Percentiles rank a stretch among this genome's conserved stretches.
These are phyloP conservation scores for Gymnopilus dilepis DNA, from an alignment of 768 basidiomycete genomes.

Conservation along the genomic window DNA sequence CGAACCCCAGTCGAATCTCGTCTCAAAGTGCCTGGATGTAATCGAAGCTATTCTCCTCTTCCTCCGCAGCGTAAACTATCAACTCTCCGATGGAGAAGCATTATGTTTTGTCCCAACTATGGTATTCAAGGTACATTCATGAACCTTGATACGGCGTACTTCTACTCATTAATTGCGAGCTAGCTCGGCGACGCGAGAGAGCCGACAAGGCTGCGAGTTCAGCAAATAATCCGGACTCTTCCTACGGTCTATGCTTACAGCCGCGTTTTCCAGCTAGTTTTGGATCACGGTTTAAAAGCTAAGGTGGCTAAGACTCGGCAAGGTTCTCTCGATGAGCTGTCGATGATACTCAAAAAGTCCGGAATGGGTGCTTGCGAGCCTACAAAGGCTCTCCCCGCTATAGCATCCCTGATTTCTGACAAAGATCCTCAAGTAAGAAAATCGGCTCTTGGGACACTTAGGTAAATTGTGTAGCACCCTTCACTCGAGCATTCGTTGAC, in stretches of 20 bases:
- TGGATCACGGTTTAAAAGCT: constrained; percentile 88
- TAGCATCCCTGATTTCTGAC: constrained; percentile 84
- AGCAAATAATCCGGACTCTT: constrained; percentile 82
- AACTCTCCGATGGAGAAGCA: constrained; percentile 86
- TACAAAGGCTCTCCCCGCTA: constrained; percentile 73
- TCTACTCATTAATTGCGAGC: not conserved
- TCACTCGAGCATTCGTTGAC: constrained; percentile 14
- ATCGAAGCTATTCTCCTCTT: constrained; percentile 80
- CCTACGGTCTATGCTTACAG: constrained; percentile 94
- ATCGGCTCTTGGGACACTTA: constrained; percentile 80
- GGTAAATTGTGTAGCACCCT: constrained; percentile 50
- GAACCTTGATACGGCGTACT: too few relatives aligned
- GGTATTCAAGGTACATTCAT: constrained; percentile 74
- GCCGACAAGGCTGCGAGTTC: constrained; percentile 77
- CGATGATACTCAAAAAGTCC: constrained; percentile 75
- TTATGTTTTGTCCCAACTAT: constrained; percentile 88
- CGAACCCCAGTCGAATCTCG: constrained; percentile 89
- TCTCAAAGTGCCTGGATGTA: constrained; percentile 87
- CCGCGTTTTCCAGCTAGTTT: constrained; percentile 84
- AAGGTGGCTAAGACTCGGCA: constrained; percentile 93
- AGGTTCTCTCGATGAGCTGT: constrained; percentile 84
- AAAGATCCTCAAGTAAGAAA: constrained; percentile 90
- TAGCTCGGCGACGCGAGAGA: constrained; percentile 95
- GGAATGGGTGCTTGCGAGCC: constrained; percentile 86
- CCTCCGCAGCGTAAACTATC: constrained; percentile 72